Conservation (phyloP, 176 grass and related monocot genomes). For the Tillandsia leiboldiana region DNA sequence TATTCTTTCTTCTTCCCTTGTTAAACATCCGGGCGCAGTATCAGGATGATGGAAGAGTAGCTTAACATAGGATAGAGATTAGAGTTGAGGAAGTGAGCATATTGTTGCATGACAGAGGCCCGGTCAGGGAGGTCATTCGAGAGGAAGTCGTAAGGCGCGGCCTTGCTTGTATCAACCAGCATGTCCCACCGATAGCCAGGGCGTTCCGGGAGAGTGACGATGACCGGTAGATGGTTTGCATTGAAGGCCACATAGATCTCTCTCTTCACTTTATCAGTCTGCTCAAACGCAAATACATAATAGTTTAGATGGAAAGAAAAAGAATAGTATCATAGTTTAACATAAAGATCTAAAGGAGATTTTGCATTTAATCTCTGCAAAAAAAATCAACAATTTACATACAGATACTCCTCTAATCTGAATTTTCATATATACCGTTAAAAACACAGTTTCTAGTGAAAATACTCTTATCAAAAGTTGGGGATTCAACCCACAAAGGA, state of each 20-base stretch:
- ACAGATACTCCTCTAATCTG: not conserved
- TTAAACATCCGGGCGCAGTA: conserved; percentile 26
- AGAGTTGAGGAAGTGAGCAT: conserved; percentile 56
- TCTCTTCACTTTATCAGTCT: conserved; percentile 46
- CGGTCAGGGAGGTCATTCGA: conserved; percentile 41
- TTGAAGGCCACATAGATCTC: conserved; percentile 96
- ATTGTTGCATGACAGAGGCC: conserved; percentile 26
- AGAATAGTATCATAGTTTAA: not conserved
- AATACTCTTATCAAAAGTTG: too few relatives aligned
- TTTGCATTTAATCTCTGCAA: too few relatives aligned
- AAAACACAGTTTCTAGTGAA: too few relatives aligned
- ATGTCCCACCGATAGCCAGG: conserved; percentile 62
- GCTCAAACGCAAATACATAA: conserved; percentile 7
- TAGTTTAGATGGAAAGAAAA: not conserved
- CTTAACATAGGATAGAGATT: conserved; percentile 90
- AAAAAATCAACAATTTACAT: not conserved
- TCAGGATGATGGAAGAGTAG: conserved; percentile 67
- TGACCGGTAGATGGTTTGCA: conserved; percentile 51
- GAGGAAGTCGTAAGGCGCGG: conserved; percentile 74
- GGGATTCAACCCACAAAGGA: too few relatives aligned
- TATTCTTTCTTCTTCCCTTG: not conserved
- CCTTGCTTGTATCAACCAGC: conserved; percentile 69
- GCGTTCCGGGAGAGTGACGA: conserved; percentile 42
- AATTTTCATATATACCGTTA: not conserved
- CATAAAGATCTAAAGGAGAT: too few relatives aligned